These are phyloP conservation scores for Parietaria judaica DNA, from an alignment of 306 rosid species.

Conservation along the genomic window DNA sequence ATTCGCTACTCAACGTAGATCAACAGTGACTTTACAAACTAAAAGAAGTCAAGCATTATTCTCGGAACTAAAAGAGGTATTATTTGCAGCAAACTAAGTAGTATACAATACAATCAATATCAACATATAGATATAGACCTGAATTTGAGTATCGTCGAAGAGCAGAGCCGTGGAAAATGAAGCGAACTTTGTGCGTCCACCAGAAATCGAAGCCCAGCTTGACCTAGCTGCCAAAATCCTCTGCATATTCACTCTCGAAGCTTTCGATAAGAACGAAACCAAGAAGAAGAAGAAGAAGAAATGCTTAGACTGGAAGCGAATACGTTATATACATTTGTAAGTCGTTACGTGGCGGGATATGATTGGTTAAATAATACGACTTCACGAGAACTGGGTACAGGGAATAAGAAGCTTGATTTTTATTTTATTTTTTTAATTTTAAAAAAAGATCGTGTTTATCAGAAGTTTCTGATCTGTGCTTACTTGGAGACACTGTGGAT, in stretches of 20 bases:
- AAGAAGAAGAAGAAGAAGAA: conserved; percentile 8
- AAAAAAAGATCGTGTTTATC: neutral
- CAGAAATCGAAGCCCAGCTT: conserved; percentile 25
- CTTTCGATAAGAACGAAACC: neutral
- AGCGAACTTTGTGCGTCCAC: conserved; percentile 29
- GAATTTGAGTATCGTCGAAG: conserved; percentile 85
- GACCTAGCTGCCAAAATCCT: conserved; percentile 41
- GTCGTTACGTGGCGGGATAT: too few species aligned
- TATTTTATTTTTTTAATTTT: neutral
- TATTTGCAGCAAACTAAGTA: too few species aligned
- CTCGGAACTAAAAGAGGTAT: too few species aligned
- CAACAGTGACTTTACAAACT: neutral
- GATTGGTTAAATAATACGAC: neutral
- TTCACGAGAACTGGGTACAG: neutral
- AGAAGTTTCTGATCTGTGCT: neutral
- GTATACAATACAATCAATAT: neutral
- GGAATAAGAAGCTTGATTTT: neutral
- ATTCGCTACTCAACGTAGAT: neutral
- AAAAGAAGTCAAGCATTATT: neutral
- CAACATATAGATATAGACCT: conserved; percentile 26
- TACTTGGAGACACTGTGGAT: neutral
- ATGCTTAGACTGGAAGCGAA: neutral
- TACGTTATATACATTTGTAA: too few species aligned
- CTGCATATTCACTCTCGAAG: conserved; percentile 33
- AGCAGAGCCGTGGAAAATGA: conserved; percentile 68